These are phyloP conservation scores for Gnaphalium uliginosum DNA, from an alignment of 129 eudicot genomes.

Conservation along the genomic window DNA sequence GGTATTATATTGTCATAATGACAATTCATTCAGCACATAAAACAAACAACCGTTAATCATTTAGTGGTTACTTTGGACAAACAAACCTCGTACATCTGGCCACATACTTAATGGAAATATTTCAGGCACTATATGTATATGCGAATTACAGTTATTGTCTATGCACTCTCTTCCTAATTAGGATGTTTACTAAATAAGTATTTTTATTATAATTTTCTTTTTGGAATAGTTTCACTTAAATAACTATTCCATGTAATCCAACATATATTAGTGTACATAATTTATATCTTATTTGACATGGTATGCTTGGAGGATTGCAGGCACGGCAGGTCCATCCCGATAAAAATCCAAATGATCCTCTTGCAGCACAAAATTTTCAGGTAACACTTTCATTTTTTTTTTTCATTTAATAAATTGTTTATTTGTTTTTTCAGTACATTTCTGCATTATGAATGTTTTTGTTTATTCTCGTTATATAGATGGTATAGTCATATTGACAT, in stretches of 20 bases:
- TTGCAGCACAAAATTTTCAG: conserved; percentile 96
- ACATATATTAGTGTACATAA: neutral
- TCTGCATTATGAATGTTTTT: neutral
- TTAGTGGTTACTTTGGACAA: neutral
- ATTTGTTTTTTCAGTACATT: conserved; percentile 5
- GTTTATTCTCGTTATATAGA: neutral
- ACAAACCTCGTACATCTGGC: neutral
- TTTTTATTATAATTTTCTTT: neutral
- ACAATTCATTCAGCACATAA: neutral
- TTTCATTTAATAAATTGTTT: neutral
- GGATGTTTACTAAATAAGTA: neutral
- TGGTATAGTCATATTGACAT: neutral
- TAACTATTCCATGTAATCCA: neutral
- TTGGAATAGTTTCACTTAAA: neutral
- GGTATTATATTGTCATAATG: neutral
- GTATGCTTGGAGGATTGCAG: conserved; percentile 49
- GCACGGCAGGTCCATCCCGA: conserved; percentile 98
- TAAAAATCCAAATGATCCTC: conserved; percentile 94
- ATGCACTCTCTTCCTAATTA: neutral
- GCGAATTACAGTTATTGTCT: neutral
- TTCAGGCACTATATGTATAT: neutral
- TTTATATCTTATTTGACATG: conserved; percentile 17
- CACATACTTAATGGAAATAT: neutral
- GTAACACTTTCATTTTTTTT: conserved; percentile 43
- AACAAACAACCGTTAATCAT: neutral